Percentiles rank a stretch among this genome's conserved stretches.
phyloP scores from a whole-genome alignment of 306 rosid genomes.

The Hippophae tibetana region DNA sequence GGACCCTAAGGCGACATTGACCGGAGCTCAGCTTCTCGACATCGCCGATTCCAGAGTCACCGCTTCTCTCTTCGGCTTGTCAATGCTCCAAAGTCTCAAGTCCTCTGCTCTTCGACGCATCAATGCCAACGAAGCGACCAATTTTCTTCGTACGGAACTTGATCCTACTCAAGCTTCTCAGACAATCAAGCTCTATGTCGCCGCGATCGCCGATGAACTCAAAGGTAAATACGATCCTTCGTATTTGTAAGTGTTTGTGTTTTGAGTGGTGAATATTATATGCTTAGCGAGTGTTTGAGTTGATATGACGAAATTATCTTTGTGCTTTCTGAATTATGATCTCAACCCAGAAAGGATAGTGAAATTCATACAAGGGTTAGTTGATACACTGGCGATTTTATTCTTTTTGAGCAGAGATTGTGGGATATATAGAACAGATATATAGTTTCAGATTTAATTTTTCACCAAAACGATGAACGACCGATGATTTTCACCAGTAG shows the following conservation, averaged over 20 bases:
- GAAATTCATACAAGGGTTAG: no score
- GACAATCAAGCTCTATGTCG: constrained; percentile 39
- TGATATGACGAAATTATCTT: no score
- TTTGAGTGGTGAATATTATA: no score
- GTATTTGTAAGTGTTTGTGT: not conserved
- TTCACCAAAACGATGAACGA: no score
- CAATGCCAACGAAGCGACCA: constrained; percentile 13
- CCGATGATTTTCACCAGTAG: no score
- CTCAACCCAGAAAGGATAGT: no score
- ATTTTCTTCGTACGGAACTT: constrained; percentile 28
- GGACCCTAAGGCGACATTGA: constrained; percentile 18
- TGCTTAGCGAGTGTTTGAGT: no score
- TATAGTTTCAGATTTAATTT: no score
- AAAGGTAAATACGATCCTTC: constrained; percentile 30
- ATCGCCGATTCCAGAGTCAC: constrained; percentile 55
- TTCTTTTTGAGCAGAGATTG: no score
- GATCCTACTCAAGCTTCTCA: constrained; percentile 34
- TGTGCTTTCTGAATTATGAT: no score
- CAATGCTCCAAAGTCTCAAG: constrained; percentile 46
- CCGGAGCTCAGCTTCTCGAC: constrained; percentile 55
- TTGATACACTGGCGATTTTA: no score
- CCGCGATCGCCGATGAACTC: constrained; percentile 73
- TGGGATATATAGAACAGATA: no score
- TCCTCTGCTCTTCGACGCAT: constrained; percentile 49
- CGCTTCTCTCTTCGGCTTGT: constrained; percentile 46